phyloP scores from a whole-genome alignment of 2,329 filamentous ascomycete genomes.

The Zymoseptoria tritici region DNA sequence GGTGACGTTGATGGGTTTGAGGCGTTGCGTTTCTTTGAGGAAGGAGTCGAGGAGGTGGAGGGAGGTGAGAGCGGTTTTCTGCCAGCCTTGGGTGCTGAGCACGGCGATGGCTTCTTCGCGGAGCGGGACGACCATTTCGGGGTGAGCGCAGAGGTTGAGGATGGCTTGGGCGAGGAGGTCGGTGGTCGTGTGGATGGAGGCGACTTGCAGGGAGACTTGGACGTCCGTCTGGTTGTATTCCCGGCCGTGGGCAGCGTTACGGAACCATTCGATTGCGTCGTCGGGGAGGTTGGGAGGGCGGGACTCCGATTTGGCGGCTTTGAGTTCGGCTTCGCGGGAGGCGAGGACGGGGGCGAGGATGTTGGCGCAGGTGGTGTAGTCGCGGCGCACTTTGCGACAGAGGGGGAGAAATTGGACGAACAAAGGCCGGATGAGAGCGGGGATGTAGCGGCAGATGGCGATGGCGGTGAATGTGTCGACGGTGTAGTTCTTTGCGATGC shows the following conservation, averaged over 20 bases:
- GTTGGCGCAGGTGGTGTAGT: constrained; percentile 26
- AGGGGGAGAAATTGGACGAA: constrained; percentile 31
- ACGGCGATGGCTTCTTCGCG: constrained; percentile 20
- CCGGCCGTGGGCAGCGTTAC: constrained; percentile 17
- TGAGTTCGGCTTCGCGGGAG: constrained; percentile 9
- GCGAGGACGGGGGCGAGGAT: constrained; percentile 31
- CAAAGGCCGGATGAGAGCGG: constrained; percentile 29
- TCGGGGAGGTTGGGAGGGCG: constrained; percentile 6
- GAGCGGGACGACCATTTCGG: constrained; percentile 20
- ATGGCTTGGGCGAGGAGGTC: constrained; percentile 22
- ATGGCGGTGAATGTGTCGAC: constrained; percentile 29
- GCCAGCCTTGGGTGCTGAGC: constrained; percentile 23
- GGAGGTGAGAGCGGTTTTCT: constrained; percentile 25
- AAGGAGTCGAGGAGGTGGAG: constrained; percentile 29
- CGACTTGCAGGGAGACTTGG: constrained; percentile 19
- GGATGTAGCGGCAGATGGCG: constrained; percentile 30
- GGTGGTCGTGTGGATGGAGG: constrained; percentile 25
- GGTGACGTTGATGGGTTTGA: constrained; percentile 15
- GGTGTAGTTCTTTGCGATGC: constrained; percentile 31
- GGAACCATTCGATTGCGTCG: constrained; percentile 26
- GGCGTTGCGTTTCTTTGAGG: constrained; percentile 29
- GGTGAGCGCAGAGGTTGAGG: constrained; percentile 17
- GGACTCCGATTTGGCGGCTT: constrained; percentile 8
- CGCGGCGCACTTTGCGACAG: constrained; percentile 27
- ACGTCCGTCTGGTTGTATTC: constrained; percentile 12